phyloP scores from a whole-genome alignment of 495 filamentous ascomycete genomes.

The Cryomyces antarcticus region DNA sequence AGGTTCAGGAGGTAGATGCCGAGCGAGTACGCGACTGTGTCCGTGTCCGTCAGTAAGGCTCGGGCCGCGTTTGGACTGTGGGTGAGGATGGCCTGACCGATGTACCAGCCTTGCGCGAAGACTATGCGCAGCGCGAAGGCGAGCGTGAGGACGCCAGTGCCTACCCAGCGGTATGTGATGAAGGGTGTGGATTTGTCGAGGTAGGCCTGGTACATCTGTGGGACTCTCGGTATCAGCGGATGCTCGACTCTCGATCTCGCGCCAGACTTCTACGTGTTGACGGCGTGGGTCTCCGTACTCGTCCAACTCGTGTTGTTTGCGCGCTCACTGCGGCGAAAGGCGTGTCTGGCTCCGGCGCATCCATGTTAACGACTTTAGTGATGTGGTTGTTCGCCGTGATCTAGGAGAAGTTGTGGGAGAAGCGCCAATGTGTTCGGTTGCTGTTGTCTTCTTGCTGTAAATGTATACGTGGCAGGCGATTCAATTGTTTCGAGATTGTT shows the following conservation, averaged over 20 bases:
- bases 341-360: conserved; percentile 61
- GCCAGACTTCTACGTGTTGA: neutral
- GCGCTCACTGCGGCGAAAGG: conserved; percentile 69
- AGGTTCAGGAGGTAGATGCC: conserved; percentile 98
- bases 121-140: conserved; percentile 79
- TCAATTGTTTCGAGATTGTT: too few relatives aligned
- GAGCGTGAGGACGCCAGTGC: conserved; percentile 50
- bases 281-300: conserved; percentile 28
- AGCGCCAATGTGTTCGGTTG: too few relatives aligned
- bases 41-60: neutral
- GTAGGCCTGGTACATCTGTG: conserved; percentile 81
- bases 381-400: too few relatives aligned
- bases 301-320: conserved; percentile 52
- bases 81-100: conserved; percentile 32
- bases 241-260: neutral
- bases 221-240: conserved; percentile 1
- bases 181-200: conserved; percentile 85
- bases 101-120: conserved; percentile 92
- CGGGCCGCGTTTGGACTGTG: neutral
- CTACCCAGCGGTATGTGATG: conserved; percentile 70
- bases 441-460: too few relatives aligned
- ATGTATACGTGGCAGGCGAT: too few relatives aligned
- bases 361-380: conserved; percentile 29
- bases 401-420: too few relatives aligned
- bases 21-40: conserved; percentile 79